phyloP scores from a whole-genome alignment of 2,329 filamentous ascomycete species.

The Cercospora nicotianae region DNA sequence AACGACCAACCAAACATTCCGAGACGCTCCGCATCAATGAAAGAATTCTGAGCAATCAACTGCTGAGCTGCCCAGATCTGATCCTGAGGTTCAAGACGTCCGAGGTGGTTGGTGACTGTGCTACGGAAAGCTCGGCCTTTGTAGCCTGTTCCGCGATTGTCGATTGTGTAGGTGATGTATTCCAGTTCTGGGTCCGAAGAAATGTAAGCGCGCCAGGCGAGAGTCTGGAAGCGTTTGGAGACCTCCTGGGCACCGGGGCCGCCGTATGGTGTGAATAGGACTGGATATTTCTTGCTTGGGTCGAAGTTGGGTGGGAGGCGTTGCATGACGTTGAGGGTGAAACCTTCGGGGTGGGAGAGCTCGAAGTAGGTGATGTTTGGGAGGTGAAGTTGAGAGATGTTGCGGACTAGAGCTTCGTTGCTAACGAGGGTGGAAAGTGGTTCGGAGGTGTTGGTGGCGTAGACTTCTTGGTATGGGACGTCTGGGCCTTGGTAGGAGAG shows the following conservation, averaged over 20 bases:
- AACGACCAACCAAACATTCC: slow-evolving; percentile 71
- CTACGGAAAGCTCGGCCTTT: slow-evolving; percentile 64
- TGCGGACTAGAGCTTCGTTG: slow-evolving; percentile 58
- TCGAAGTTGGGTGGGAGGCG: slow-evolving; percentile 66
- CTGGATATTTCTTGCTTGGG: slow-evolving; percentile 62
- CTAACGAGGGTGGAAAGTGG: slow-evolving; percentile 60
- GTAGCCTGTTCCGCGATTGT: slow-evolving; percentile 66
- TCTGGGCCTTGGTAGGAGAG: slow-evolving; percentile 65
- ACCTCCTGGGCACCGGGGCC: slow-evolving; percentile 65
- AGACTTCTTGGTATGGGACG: slow-evolving; percentile 68
- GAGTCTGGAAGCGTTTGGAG: slow-evolving; percentile 55
- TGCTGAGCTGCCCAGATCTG: slow-evolving; percentile 66
- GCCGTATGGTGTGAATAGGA: slow-evolving; percentile 67
- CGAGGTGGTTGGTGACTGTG: slow-evolving; percentile 59
- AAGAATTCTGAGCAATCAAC: slow-evolving; percentile 53
- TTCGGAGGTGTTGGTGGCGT: slow-evolving; percentile 56
- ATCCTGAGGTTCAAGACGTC: slow-evolving; percentile 63
- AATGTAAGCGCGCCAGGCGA: slow-evolving; percentile 64
- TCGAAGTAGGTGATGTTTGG: slow-evolving; percentile 66
- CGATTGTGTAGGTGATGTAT: slow-evolving; percentile 67
- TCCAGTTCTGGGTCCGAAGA: slow-evolving; percentile 66
- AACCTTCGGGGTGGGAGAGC: slow-evolving; percentile 61
- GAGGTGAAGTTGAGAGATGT: slow-evolving; percentile 60
- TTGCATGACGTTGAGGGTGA: slow-evolving; percentile 64
- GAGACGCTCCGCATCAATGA: slow-evolving; percentile 59